Percentiles rank a stretch among this genome's conserved stretches.
These are phyloP conservation scores for Solanum pimpinellifolium DNA, from an alignment of 257 asterid species.

Conservation along the genomic window DNA sequence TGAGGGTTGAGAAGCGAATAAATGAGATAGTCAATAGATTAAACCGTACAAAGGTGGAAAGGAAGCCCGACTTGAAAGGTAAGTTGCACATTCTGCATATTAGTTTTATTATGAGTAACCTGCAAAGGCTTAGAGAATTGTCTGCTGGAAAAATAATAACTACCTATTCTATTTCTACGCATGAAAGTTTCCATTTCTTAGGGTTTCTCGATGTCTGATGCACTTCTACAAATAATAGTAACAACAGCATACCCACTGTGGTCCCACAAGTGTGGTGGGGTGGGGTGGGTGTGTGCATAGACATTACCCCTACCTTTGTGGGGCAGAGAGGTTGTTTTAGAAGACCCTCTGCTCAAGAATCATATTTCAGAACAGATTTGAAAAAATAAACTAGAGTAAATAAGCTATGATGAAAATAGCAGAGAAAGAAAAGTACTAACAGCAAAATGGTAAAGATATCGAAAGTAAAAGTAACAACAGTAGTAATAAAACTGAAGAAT, in stretches of 20 bases:
- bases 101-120: not conserved
- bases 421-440: not conserved
- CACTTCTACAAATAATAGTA: not conserved
- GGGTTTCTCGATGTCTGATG: not conserved
- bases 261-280: not conserved
- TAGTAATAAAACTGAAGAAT: not conserved
- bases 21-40: conserved; percentile 87
- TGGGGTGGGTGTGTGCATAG: not conserved
- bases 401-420: not conserved
- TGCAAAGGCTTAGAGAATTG: not conserved
- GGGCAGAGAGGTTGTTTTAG: not conserved
- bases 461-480: not conserved
- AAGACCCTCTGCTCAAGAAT: not conserved
- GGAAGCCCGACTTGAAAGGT: conserved; percentile 92
- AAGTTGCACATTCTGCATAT: not conserved
- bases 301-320: not conserved
- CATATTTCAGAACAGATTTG: not conserved
- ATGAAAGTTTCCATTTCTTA: not conserved
- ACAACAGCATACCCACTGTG: not conserved
- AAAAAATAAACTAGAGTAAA: not conserved
- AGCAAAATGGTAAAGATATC: not conserved
- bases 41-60: conserved; percentile 94
- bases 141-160: not conserved
- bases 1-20: conserved; percentile 84
- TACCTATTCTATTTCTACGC: not conserved